These are phyloP conservation scores for Naegleria lovaniensis DNA, from an alignment of 208 protist genomes.

Conservation along the genomic window DNA sequence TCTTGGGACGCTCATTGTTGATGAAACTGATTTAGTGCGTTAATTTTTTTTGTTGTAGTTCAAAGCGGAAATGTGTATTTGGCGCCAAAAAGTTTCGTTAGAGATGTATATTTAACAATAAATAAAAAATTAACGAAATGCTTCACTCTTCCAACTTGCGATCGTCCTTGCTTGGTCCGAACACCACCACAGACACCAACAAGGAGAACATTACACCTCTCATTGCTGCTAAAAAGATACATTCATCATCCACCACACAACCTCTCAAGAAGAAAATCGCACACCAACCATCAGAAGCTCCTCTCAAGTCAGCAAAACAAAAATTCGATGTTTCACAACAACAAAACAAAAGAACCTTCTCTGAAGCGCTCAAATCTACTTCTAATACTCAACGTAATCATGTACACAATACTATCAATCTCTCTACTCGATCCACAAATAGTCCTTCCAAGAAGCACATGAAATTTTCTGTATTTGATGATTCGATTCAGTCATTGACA, in stretches of 20 bases:
- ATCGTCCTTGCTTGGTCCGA: background rate
- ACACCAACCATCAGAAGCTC: background rate
- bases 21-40: too few relatives aligned
- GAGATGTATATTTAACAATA: too few relatives aligned
- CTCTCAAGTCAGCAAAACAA: background rate
- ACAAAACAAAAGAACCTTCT: background rate
- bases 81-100: background rate
- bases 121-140: background rate
- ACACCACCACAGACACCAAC: background rate
- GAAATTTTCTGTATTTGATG: background rate
- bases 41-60: background rate
- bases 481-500: background rate
- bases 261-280: too few relatives aligned
- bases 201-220: background rate
- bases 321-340: background rate
- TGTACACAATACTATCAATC: background rate
- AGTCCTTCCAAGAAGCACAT: background rate
- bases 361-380: background rate
- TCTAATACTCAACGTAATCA: background rate
- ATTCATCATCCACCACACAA: too few relatives aligned
- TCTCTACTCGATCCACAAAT: background rate
- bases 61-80: background rate
- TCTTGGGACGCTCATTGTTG: constrained; percentile 44
- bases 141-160: background rate
- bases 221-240: too few relatives aligned